Evolutionary conservation across 371 early-diverging fungal genomes (phyloP), one percentile per base, ranked within the genome.

Genomic region (Sporodiniella umbellata): DNA sequence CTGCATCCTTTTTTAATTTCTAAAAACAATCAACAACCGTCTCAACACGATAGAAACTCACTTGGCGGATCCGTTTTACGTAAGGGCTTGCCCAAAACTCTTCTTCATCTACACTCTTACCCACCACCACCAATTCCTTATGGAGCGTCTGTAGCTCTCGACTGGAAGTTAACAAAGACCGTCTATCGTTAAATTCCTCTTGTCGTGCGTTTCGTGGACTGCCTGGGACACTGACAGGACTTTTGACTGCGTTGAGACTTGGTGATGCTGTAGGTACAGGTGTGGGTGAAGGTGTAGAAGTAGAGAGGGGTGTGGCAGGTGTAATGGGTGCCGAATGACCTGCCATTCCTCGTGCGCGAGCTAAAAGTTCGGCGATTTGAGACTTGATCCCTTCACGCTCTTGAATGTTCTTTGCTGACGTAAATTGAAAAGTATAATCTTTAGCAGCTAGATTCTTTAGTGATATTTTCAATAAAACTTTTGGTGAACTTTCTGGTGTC

Each of bases 11-110:
- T 40, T 94, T 72, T 37, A 90, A 54, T 62, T 92, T 79, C 78
- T 83, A 50, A 45, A 17, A 35, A 33, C 4, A 26, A 18, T 19
- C 14, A 30, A 12, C 7, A 21, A 8, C 25, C 23, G 10, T 7
- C 10, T 4, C 30, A 28, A 7, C 30, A 28, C 4, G 10, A 10
- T 8, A 18, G 10, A 14, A 12, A 1, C 25, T 43, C 56, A 72
- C 61, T 54, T 68, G 67, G 45, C 70, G 60, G 47, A 68, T 68
- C 30, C 60, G 60, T 15, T 69, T 66, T 23, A 87, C 85, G 63
- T 86, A 79, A 11, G 91, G 79, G 49, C 83, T 84, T 46, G 85
- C 81, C 96, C 96, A 95, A 57, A 95, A 95, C 55, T 94, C 96
- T 52, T 93, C 93, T 61, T 95, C 96, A 8, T 79, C 68, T 0